Percentiles rank a stretch among this genome's conserved stretches.
Conservation (phyloP, 345 rosid species). For the Eucalyptus sideroxylon region DNA sequence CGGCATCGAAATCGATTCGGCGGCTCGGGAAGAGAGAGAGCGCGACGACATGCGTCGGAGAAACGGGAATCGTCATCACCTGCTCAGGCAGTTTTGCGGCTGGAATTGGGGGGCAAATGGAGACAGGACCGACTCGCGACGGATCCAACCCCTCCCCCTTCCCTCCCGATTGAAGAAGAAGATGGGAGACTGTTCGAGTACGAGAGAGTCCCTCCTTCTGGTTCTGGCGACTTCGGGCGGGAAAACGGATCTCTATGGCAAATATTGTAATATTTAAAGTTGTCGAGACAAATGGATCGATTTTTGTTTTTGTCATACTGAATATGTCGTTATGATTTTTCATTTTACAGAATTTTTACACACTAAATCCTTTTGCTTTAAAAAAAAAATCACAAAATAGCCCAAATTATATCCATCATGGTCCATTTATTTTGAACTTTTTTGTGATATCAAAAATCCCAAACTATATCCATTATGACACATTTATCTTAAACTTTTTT, state of each 20-base stretch:
- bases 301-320: neutral
- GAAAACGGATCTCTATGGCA: neutral
- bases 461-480: fast-evolving
- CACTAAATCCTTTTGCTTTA: neutral
- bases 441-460: fast-evolving
- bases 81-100: neutral
- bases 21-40: neutral
- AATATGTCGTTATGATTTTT: too few relatives aligned
- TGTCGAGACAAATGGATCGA: neutral
- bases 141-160: neutral
- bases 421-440: fast-evolving
- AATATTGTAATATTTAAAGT: neutral
- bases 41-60: neutral
- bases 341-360: neutral
- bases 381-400: neutral
- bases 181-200: neutral
- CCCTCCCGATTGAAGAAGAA: neutral
- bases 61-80: neutral
- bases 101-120: neutral
- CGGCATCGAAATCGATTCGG: neutral
- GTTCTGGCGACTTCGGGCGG: neutral
- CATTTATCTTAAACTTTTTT: fast-evolving
- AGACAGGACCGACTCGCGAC: neutral
- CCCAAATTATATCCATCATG: too few relatives aligned
- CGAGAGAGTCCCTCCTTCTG: neutral